phyloP scores from a whole-genome alignment of 1,139 yeast species.

The Protomyces macrosporus region DNA sequence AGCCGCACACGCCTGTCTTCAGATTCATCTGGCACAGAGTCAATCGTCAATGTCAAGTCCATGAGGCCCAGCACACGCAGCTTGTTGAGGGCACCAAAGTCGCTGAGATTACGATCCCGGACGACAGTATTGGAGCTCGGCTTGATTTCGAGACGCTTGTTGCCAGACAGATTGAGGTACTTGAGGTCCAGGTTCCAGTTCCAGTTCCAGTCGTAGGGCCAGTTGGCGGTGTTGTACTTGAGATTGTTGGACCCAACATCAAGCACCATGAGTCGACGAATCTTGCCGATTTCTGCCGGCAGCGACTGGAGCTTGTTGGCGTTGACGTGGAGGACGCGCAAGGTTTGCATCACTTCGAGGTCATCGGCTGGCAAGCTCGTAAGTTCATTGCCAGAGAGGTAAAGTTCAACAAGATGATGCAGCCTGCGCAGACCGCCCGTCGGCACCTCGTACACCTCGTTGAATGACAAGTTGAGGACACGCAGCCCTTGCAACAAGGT shows the following conservation, averaged over 20 bases:
- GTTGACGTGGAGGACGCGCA: constrained; percentile 64
- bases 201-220: constrained; percentile 99
- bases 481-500: constrained; percentile 57
- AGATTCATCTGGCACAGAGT: constrained; percentile 79
- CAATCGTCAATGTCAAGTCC: constrained; percentile 88
- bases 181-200: constrained; percentile 69
- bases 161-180: constrained; percentile 86
- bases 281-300: constrained; percentile 81
- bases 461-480: constrained; percentile 71
- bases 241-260: constrained; percentile 91
- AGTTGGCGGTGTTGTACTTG: constrained; percentile 85
- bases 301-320: constrained; percentile 79
- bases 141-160: constrained; percentile 81
- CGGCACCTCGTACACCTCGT: constrained; percentile 77
- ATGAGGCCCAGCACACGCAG: constrained; percentile 76
- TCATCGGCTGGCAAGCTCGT: constrained; percentile 82
- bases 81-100: constrained; percentile 66
- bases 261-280: constrained; percentile 58
- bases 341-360: constrained; percentile 54
- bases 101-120: constrained; percentile 54
- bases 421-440: constrained; percentile 61
- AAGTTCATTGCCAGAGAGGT: constrained; percentile 76
- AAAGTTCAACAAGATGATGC: constrained; percentile 58
- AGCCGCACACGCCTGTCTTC: constrained; percentile 82
- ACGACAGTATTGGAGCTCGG: constrained; percentile 45